Conservation (phyloP, 495 filamentous ascomycete genomes). For the Patellaria atrata region DNA sequence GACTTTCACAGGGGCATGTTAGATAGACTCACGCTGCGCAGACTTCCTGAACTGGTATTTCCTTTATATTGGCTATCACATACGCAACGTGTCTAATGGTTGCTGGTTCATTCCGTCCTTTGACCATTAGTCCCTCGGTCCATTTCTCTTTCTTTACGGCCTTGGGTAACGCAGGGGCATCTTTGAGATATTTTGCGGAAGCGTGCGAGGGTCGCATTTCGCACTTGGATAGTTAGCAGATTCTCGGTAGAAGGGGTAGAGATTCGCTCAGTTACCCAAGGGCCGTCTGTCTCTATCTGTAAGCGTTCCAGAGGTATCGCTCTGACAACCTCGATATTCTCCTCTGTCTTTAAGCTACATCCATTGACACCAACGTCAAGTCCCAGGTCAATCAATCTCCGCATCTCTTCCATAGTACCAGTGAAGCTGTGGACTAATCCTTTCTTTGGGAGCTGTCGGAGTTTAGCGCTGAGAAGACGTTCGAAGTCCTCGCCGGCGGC, state of each 20-base stretch:
- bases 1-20: neutral
- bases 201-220: constrained; percentile 53
- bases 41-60: constrained; percentile 60
- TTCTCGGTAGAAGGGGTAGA: neutral
- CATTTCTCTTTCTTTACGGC: constrained; percentile 89
- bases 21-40: constrained; percentile 52
- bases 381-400: constrained; percentile 54
- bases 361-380: constrained; percentile 82
- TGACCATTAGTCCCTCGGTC: constrained; percentile 67
- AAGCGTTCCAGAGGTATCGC: constrained; percentile 57
- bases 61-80: constrained; percentile 76
- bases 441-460: constrained; percentile 45
- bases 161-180: constrained; percentile 26
- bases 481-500: constrained; percentile 77
- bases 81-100: constrained; percentile 72
- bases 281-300: constrained; percentile 89
- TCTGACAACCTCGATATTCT: constrained; percentile 69
- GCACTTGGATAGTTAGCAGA: constrained; percentile 27
- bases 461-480: constrained; percentile 36
- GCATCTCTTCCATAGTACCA: constrained; percentile 70
- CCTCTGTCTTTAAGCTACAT: constrained; percentile 81
- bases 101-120: constrained; percentile 83
- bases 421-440: constrained; percentile 89
- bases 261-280: constrained; percentile 60
- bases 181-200: constrained; percentile 40